Base-by-base conservation (phyloP, 129 eudicot genomes). In the Flaveria robusta region DNA sequence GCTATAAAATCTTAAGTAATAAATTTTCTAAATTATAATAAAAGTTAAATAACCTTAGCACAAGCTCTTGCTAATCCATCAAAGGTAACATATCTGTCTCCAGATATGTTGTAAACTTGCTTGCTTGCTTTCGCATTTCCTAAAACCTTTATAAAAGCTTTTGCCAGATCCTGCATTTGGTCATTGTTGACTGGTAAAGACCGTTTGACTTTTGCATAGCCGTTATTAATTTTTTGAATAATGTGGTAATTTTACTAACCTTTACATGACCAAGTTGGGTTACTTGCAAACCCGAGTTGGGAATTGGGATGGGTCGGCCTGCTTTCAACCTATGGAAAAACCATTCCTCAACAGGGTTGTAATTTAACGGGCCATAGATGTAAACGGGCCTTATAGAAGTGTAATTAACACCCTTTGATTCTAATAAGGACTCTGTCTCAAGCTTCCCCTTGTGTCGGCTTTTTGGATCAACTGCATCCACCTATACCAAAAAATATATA, bases 261-360 rank as follows among this genome's bases (percentile, higher is more conserved):
- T 94, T 89, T 11, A 94, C 99, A 68, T 94, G 99, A 72, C 99
- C 99, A 54, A 94, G 93, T 79, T 91, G 97, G 16, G 97, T 94
- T 46, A 94, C 68, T 84, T 94, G 97, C 56, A 91, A 67, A 31
- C 99, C 99, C 0, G 97, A 88, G 83, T 87, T 87, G 46, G 99
- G 99, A 69, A 94, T 83, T 43, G 99, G 99, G 59, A 94, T 91
- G 7, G 99, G 99, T 51, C 99, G 94, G 39, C 99, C 99, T 0
- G 93, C 97, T 84, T 83, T 86, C 77, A 94, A 73, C 18, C 99
- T 82, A 87, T 94, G 99, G 85, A 94, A 94, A 86, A 91, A 94
- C 99, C 99, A 94, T 42, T 94, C 99, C 80, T 94, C 99, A 51
- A 94, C 93, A 18, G 99, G 99, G 78, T 94, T 94, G 92, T 94